Conservation (phyloP, 164 flowering plant genomes). For the Amborella trichopoda region DNA sequence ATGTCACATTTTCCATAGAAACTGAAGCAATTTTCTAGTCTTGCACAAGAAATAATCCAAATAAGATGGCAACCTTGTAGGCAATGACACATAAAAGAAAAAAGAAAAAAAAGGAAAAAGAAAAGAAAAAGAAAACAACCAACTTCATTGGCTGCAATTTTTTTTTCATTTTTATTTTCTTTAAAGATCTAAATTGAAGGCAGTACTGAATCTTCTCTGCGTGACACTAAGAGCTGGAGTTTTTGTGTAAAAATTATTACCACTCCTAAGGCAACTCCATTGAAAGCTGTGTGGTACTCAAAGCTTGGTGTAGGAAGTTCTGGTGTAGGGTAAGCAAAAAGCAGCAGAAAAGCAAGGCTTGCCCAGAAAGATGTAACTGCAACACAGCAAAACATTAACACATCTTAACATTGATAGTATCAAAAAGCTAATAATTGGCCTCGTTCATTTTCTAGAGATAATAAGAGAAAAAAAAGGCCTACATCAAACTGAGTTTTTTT, state of each 20-base stretch:
- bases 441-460: too few relatives aligned
- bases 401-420: background rate
- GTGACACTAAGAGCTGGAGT: too few relatives aligned
- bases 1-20: background rate
- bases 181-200: too few relatives aligned
- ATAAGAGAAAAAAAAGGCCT: background rate
- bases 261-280: constrained; percentile 92
- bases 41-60: too few relatives aligned
- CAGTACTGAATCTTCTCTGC: too few relatives aligned
- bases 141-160: too few relatives aligned
- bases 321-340: constrained; percentile 97
- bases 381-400: constrained; percentile 10
- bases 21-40: too few relatives aligned
- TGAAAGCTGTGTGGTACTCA: constrained; percentile 91
- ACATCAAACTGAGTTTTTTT: too few relatives aligned
- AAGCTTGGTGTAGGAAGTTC: constrained; percentile 96
- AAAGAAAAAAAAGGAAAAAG: background rate
- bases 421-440: background rate
- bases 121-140: background rate
- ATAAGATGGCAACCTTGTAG: too few relatives aligned
- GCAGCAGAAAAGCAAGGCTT: constrained; percentile 61
- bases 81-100: background rate
- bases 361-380: constrained; percentile 85
- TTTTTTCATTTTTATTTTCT: too few relatives aligned
- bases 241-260: too few relatives aligned